Percentiles rank a stretch among this genome's conserved stretches.
phyloP scores from a whole-genome alignment of 495 filamentous ascomycete species.

The Chaetomium tenue region DNA sequence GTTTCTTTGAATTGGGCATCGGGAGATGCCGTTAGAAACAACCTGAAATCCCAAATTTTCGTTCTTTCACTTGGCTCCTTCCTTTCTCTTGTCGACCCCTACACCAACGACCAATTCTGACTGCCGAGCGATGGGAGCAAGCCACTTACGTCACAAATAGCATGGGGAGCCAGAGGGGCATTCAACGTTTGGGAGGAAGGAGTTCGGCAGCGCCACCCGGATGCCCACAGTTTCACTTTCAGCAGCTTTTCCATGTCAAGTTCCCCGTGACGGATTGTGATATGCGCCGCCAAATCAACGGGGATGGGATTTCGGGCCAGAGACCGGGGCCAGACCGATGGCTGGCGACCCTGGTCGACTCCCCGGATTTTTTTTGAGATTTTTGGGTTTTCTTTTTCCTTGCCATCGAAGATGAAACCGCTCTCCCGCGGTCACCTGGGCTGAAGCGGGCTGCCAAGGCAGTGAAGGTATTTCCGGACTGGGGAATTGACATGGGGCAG shows the following conservation, averaged over 20 bases:
- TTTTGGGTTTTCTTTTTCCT: conserved; percentile 10
- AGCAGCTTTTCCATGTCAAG: conserved; percentile 2
- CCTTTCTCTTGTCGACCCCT: neutral
- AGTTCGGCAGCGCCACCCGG: neutral
- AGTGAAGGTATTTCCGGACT: neutral
- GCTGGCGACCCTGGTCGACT: neutral
- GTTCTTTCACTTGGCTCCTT: neutral
- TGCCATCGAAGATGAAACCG: conserved; percentile 5
- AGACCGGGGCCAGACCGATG: neutral
- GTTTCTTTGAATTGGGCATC: conserved; percentile 1
- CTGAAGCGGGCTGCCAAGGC: conserved; percentile 1
- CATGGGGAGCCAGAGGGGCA: neutral
- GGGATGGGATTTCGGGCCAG: neutral
- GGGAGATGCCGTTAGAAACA: neutral
- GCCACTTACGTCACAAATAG: conserved; percentile 11
- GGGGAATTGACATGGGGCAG: neutral
- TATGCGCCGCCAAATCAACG: neutral
- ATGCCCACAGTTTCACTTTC: neutral
- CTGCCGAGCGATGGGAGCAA: neutral
- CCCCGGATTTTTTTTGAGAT: neutral
- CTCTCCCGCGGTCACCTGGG: conserved; percentile 5
- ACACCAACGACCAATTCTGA: neutral
- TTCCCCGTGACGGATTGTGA: conserved; percentile 4
- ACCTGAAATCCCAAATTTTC: too few species aligned
- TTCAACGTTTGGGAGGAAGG: neutral